Base-by-base conservation (phyloP, 2,329 filamentous ascomycete genomes). In the Neopestalotiopsis sp. region DNA sequence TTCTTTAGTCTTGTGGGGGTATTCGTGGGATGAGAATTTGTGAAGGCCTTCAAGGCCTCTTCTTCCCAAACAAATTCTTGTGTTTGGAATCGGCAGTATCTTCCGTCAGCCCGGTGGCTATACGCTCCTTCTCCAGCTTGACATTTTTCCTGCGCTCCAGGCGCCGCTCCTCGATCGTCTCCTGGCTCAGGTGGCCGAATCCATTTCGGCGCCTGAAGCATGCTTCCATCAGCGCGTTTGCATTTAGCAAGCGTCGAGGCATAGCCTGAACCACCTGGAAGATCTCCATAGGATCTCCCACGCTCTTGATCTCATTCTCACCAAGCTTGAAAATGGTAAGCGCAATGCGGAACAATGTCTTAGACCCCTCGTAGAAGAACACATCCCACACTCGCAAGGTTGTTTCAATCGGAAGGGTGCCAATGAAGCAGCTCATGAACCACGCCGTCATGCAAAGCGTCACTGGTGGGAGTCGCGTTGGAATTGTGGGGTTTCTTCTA, bases 381-480 rank as follows among this genome's bases (percentile, higher is more conserved):
- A 94, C 90, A 75, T 98, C 95, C 95, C 95, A 98, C 1, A 98
- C 94, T 7, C 95, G 92, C 20, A 98, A 87, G 0, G 95, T 95
- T 20, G 92, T 94, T 81, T 98, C 95, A 71, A 97, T 94, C 1
- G 95, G 95, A 20, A 98, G 84, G 0, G 94, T 97, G 66, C 95
- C 94, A 70, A 98, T 96, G 79, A 96, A 98, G 75, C 96, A 93
- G 63, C 93, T 97, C 95, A 98, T 98, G 80, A 98, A 97, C 95
- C 95, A 98, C 4, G 95, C 93, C 10, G 95, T 97, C 80, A 96
- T 94, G 74, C 94, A 97, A 5, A 98, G 87, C 0, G 94, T 96
- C 73, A 98, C 95, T 13, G 95, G 95, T 0, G 95, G 95, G 12
- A 98, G 87, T 4, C 92, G 88, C 64, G 82, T 83, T 12, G 83